phyloP scores from a whole-genome alignment of 768 basidiomycete species.

The Hortiboletus flavorubellus region DNA sequence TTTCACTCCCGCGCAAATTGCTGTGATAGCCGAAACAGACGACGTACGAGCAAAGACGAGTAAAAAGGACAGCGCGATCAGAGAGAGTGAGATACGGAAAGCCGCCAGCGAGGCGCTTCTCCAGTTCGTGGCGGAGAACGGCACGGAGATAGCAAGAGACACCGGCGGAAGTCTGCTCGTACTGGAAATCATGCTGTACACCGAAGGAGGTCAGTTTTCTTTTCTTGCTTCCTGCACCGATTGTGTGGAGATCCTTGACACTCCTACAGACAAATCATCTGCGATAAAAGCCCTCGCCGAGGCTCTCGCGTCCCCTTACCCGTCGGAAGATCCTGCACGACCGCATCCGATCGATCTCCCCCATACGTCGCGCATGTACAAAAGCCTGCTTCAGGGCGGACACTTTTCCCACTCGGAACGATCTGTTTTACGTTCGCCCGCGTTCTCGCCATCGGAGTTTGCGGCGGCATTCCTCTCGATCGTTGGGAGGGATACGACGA shows the following conservation, averaged over 20 bases:
- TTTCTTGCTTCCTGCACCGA: conserved; percentile 8
- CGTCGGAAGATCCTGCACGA: conserved; percentile 43
- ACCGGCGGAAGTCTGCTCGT: conserved; percentile 78
- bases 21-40: conserved; percentile 72
- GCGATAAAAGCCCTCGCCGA: conserved; percentile 60
- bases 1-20: conserved; percentile 81
- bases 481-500: conserved; percentile 49
- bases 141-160: conserved; percentile 61
- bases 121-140: conserved; percentile 63
- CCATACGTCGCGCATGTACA: conserved; percentile 82
- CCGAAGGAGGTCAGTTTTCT: conserved; percentile 68
- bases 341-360: conserved; percentile 78
- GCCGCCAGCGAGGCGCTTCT: conserved; percentile 75
- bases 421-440: conserved; percentile 46
- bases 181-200: conserved; percentile 78
- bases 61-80: conserved; percentile 68
- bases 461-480: conserved; percentile 53
- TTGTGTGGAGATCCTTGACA: background rate
- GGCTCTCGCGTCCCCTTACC: conserved; percentile 54
- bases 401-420: conserved; percentile 70
- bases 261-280: conserved; percentile 60
- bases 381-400: conserved; percentile 86
- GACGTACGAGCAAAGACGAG: conserved; percentile 64
- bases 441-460: conserved; percentile 59
- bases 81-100: conserved; percentile 67